phyloP scores from a whole-genome alignment of 2,329 filamentous ascomycete species.

The Triangularia verruculosa region DNA sequence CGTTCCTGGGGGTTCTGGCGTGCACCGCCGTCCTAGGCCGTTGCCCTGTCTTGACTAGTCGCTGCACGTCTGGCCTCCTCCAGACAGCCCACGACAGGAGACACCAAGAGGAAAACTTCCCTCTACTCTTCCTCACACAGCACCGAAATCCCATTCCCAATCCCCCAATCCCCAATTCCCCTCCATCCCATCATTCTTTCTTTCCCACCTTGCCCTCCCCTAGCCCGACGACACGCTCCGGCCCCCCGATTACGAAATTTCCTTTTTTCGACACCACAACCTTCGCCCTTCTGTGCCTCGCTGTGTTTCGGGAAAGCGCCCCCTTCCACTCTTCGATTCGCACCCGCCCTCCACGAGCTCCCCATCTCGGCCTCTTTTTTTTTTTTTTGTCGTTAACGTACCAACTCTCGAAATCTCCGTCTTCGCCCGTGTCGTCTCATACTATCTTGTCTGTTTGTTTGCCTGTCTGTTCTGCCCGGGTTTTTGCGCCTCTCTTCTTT shows the following conservation, averaged over 20 bases:
- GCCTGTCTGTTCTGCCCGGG: background rate
- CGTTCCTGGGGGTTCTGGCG: slow-evolving; percentile 22
- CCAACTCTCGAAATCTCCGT: slow-evolving; percentile 19
- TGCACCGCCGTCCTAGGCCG: slow-evolving; percentile 20
- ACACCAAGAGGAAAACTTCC: slow-evolving; percentile 9
- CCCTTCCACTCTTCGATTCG: slow-evolving; percentile 28
- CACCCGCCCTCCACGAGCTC: slow-evolving; percentile 15
- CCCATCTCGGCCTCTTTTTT: slow-evolving; percentile 17
- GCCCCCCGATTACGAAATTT: background rate
- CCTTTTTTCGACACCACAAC: slow-evolving; percentile 10
- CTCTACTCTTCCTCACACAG: slow-evolving; percentile 3
- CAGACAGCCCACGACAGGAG: slow-evolving; percentile 4
- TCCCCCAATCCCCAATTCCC: slow-evolving; percentile 12
- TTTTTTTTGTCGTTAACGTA: slow-evolving; percentile 19
- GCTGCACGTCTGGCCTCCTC: slow-evolving; percentile 9
- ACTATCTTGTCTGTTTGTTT: slow-evolving; percentile 10
- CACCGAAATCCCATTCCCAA: background rate
- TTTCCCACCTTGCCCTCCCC: background rate
- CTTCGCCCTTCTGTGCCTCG: slow-evolving; percentile 19
- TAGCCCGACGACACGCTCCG: background rate
- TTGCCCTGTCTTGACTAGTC: slow-evolving; percentile 17
- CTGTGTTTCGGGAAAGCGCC: slow-evolving; percentile 19
- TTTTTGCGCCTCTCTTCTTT: slow-evolving; percentile 3
- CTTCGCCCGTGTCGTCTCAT: slow-evolving; percentile 10
- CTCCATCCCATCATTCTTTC: slow-evolving; percentile 24